These are phyloP conservation scores for Coniochaeta sp. DNA, from an alignment of 2,329 filamentous ascomycete species.

Conservation along the genomic window DNA sequence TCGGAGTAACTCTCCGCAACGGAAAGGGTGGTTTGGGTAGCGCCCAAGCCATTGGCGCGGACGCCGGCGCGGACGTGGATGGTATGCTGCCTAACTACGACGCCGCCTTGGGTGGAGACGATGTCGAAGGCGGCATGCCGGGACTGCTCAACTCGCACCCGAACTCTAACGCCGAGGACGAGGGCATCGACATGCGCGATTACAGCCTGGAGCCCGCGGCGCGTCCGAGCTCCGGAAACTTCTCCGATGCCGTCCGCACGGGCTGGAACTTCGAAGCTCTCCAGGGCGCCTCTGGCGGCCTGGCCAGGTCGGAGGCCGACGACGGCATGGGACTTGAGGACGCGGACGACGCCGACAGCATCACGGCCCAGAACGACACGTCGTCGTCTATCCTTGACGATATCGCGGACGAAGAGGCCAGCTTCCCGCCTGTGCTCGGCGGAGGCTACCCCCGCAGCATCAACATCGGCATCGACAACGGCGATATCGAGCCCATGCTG, in stretches of 20 bases:
- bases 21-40: constrained; percentile 53
- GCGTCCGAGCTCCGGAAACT: neutral
- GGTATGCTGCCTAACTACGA: constrained; percentile 8
- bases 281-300: constrained; percentile 3
- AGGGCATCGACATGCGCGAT: constrained; percentile 34
- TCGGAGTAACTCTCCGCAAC: constrained; percentile 65
- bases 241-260: constrained; percentile 13
- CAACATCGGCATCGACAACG: constrained; percentile 6
- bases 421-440: neutral
- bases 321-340: constrained; percentile 10
- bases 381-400: constrained; percentile 21
- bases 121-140: constrained; percentile 5
- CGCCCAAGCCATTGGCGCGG: constrained; percentile 15
- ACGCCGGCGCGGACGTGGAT: constrained; percentile 7
- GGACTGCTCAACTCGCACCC: neutral
- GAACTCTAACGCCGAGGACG: constrained; percentile 24
- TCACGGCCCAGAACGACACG: constrained; percentile 29
- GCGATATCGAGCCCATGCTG: constrained; percentile 21
- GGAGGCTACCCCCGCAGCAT: neutral
- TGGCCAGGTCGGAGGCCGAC: constrained; percentile 19
- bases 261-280: constrained; percentile 41
- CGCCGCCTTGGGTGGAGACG: neutral
- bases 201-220: constrained; percentile 2
- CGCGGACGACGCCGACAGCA: constrained; percentile 22
- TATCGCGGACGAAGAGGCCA: constrained; percentile 13